These are phyloP conservation scores for Pseudonitzschia multiseries DNA, from an alignment of 108 stramenopile species.

Conservation along the genomic window DNA sequence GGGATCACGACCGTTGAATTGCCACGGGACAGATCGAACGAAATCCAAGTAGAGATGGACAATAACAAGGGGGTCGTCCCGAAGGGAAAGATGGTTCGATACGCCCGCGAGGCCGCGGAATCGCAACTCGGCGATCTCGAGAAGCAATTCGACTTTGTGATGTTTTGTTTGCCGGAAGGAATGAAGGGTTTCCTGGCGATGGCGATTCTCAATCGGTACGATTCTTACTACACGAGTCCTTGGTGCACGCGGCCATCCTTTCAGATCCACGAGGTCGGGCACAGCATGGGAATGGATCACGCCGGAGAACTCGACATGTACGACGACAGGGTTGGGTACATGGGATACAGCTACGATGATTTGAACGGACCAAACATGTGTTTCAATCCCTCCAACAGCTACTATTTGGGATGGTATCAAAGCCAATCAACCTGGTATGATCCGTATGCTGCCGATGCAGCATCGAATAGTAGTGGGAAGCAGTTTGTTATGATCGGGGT, in stretches of 20 bases:
- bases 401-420: conserved; percentile 52
- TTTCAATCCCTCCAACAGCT: conserved; percentile 58
- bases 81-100: background rate
- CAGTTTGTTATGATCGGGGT: background rate
- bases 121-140: background rate
- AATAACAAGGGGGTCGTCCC: background rate
- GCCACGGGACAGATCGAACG: background rate
- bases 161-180: background rate
- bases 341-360: conserved; percentile 14
- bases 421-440: conserved; percentile 6
- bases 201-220: conserved; percentile 1
- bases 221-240: conserved; percentile 4
- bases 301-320: conserved; percentile 31
- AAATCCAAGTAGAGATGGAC: background rate
- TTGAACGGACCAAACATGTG: conserved; percentile 37
- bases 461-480: background rate
- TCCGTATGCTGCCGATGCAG: background rate
- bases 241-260: conserved; percentile 15
- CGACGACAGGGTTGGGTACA: conserved; percentile 26
- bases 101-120: background rate
- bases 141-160: background rate
- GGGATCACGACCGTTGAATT: background rate
- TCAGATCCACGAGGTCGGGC: conserved; percentile 32
- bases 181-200: background rate
- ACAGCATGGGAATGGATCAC: conserved; percentile 50